Conservation (phyloP, 2,329 filamentous ascomycete genomes). For the Arthrobotrys conoides region DNA sequence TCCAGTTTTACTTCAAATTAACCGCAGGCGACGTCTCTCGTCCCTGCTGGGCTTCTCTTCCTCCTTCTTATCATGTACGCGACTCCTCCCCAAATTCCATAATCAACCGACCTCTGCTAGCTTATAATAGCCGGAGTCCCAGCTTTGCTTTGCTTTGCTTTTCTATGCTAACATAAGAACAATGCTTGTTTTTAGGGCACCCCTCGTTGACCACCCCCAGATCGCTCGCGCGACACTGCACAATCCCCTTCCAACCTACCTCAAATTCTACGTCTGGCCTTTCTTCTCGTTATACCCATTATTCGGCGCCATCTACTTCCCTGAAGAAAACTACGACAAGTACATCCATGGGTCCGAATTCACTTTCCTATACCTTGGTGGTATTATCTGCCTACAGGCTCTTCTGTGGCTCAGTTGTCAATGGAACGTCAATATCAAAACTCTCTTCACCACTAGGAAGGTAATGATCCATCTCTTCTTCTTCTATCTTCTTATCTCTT, state of each 20-base stretch:
- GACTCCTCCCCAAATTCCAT: neutral
- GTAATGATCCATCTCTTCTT: constrained; percentile 67
- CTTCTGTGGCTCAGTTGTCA: constrained; percentile 95
- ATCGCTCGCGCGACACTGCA: constrained; percentile 90
- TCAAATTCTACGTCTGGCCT: constrained; percentile 93
- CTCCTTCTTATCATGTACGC: constrained; percentile 43
- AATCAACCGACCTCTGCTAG: too few species aligned
- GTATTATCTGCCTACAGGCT: constrained; percentile 88
- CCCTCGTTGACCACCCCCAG: constrained; percentile 91
- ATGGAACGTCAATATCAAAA: constrained; percentile 92
- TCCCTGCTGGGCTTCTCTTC: constrained; percentile 32
- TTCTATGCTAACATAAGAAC: neutral
- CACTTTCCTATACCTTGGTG: constrained; percentile 94
- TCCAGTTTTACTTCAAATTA: constrained; percentile 1
- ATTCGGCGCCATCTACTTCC: constrained; percentile 90
- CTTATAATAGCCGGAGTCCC: constrained; percentile 7
- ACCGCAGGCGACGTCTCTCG: constrained; percentile 46
- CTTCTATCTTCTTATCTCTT: neutral
- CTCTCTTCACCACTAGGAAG: constrained; percentile 82
- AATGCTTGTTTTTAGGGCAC: constrained; percentile 72
- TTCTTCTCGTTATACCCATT: constrained; percentile 92
- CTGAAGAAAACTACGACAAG: constrained; percentile 84
- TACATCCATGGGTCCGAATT: constrained; percentile 96
- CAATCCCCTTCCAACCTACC: constrained; percentile 82
- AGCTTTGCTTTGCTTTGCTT: neutral